Evolutionary conservation across 1,284 basidiomycete genomes (phyloP).

Genomic region (Cryptococcus sp.): DNA sequence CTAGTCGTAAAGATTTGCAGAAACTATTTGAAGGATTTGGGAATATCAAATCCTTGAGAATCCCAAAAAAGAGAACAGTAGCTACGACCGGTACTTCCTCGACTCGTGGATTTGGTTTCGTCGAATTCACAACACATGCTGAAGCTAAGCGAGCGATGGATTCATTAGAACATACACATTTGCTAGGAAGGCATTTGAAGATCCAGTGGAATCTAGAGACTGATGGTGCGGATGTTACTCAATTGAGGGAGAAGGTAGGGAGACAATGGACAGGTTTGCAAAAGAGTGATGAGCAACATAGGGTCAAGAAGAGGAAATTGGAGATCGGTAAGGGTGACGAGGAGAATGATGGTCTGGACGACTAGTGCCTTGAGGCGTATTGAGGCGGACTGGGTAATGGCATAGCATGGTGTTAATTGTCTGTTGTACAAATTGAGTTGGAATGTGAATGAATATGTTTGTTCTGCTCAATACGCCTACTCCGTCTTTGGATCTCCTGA

Average conservation of each 20-base stretch:
- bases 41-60: conserved; percentile 81
- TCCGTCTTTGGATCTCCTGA: not conserved
- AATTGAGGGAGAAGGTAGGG: conserved; percentile 65
- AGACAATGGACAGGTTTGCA: conserved; percentile 33
- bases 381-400: no score
- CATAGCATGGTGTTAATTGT: no score
- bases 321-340: conserved; percentile 30
- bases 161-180: conserved; percentile 85
- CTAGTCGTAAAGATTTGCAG: conserved; percentile 84
- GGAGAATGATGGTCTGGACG: conserved; percentile 33
- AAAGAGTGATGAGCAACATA: conserved; percentile 22
- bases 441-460: not conserved
- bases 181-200: conserved; percentile 90
- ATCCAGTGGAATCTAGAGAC: conserved; percentile 85
- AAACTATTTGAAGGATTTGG: conserved; percentile 87
- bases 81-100: conserved; percentile 53
- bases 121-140: conserved; percentile 81
- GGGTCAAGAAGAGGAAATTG: conserved; percentile 42
- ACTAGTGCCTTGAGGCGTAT: not conserved
- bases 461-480: not conserved
- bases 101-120: conserved; percentile 85
- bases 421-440: not conserved
- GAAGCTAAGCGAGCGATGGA: conserved; percentile 83
- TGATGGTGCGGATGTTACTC: conserved; percentile 62
- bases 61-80: conserved; percentile 81